These are phyloP conservation scores for Chrysoporthe deuterocubensis DNA, from an alignment of 2,329 filamentous ascomycete genomes.

Conservation along the genomic window DNA sequence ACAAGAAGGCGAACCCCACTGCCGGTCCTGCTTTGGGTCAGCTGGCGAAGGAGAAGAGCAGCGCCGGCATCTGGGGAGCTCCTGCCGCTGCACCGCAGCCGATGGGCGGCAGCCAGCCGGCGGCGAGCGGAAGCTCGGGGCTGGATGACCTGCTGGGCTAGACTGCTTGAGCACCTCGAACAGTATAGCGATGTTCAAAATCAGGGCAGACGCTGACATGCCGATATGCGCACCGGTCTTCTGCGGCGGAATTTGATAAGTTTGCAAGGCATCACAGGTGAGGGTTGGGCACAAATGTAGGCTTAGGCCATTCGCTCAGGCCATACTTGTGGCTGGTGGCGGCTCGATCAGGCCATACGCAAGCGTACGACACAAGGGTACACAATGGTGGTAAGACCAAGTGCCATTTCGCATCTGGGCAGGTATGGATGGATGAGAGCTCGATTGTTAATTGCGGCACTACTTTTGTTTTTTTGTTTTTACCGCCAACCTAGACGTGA, in stretches of 20 bases:
- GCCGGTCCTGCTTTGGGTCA: slow-evolving; percentile 84
- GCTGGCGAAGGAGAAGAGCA: slow-evolving; percentile 97
- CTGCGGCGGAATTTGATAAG: background rate
- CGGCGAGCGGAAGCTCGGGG: slow-evolving; percentile 39
- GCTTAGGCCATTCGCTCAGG: background rate
- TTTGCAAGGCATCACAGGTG: background rate
- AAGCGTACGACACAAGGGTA: background rate
- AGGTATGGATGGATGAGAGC: background rate
- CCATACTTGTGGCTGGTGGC: background rate
- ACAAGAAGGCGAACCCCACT: slow-evolving; percentile 72
- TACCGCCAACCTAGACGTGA: slow-evolving; percentile 3
- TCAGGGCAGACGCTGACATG: background rate
- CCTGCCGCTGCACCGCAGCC: slow-evolving; percentile 51
- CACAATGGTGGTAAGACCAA: background rate
- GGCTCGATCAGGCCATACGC: background rate
- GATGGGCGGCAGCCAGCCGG: slow-evolving; percentile 32
- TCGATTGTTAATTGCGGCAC: background rate
- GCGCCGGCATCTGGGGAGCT: slow-evolving; percentile 90
- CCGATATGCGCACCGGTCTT: background rate
- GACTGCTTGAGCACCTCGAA: background rate
- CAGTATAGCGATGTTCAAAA: background rate
- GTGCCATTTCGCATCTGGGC: background rate
- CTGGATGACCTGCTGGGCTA: slow-evolving; percentile 55
- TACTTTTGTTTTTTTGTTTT: background rate
- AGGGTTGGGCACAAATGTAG: background rate